These are phyloP conservation scores for Ogataea ganodermae DNA, from an alignment of 805 yeast species.

Conservation along the genomic window DNA sequence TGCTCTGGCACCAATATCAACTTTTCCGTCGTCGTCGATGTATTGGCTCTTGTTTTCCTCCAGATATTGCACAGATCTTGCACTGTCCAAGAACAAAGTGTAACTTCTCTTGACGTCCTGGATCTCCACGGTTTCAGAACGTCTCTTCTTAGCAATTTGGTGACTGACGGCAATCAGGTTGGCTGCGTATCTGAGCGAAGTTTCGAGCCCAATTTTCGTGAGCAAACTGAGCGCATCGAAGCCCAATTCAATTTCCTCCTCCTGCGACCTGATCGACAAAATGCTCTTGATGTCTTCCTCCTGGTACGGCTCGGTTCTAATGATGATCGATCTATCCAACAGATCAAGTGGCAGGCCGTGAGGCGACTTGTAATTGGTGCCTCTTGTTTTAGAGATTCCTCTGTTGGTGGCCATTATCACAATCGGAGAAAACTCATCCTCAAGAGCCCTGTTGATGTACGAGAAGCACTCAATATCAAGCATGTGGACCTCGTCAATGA, in stretches of 20 bases:
- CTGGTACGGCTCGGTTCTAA: slow-evolving; percentile 87
- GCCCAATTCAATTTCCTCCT: slow-evolving; percentile 69
- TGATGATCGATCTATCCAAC: slow-evolving; percentile 86
- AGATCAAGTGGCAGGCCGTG: slow-evolving; percentile 97
- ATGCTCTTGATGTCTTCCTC: slow-evolving; percentile 81
- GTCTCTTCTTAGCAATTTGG: slow-evolving; percentile 74
- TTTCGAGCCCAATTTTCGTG: slow-evolving; percentile 70
- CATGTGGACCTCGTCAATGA: slow-evolving; percentile 98
- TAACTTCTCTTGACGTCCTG: slow-evolving; percentile 85
- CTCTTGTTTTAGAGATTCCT: slow-evolving; percentile 89
- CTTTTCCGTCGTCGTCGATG: slow-evolving; percentile 79
- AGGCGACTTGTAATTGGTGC: slow-evolving; percentile 87
- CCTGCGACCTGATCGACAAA: slow-evolving; percentile 75
- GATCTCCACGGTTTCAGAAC: slow-evolving; percentile 61
- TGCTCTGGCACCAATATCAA: slow-evolving; percentile 47
- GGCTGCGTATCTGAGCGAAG: slow-evolving; percentile 87
- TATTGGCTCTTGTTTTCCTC: slow-evolving; percentile 52
- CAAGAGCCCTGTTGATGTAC: slow-evolving; percentile 90
- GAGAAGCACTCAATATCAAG: slow-evolving; percentile 96
- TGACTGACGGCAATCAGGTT: slow-evolving; percentile 92
- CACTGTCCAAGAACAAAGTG: slow-evolving; percentile 79
- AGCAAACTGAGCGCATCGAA: slow-evolving; percentile 73
- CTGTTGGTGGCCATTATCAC: slow-evolving; percentile 96
- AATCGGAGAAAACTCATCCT: slow-evolving; percentile 87
- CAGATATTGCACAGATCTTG: slow-evolving; percentile 74